Evolutionary conservation across 495 filamentous ascomycete species (phyloP), one percentile per base, ranked within the genome.

Genomic region (Penicillium fimorum): DNA sequence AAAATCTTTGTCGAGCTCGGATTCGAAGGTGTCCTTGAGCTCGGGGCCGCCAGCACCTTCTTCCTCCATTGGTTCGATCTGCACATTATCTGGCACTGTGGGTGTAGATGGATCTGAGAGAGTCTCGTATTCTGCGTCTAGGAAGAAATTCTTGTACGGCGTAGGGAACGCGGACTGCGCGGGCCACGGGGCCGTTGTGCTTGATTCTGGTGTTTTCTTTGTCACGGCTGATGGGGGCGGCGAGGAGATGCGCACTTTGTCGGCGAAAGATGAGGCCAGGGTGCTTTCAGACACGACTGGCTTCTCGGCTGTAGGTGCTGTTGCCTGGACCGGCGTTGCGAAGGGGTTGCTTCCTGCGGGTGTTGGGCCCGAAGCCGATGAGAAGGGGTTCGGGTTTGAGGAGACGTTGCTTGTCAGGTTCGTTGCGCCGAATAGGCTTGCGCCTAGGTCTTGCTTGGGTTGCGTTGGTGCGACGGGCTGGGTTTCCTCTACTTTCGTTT

Each of bases 101-200:
- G 62, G 73, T 48, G 56, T 81, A 59, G 54, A 82, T 60, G 68
- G 78, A 48, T 56, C 69, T 24, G 54, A 87, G 41, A 97, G 82
- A 17, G 85, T 86, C 68, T 97, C 95, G 77, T 90, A 92, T 59
- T 97, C 94, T 11, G 92, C 93, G 66, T 97, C 93, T 42, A 99
- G 83, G 76, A 89, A 87, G 72, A 84, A 89, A 45, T 79, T 67
- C 0, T 90, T 86, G 75, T 91, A 97, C 5, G 89, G 76, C 0
- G 76, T 18, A 3, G 91, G 90, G 59, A 88, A 86, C 3, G 73
- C 70, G 7, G 84, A 73, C 29, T 78, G 70, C 24, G 78, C 51
- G 17, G 94, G 93, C 92, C 92, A 98, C 5, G 91, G 89, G 29
- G 86, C 60, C 1, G 57, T 57, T 2, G 61, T 66, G 40, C 63